phyloP scores from a whole-genome alignment of 2,329 filamentous ascomycete species.

The Drechmeria coniospora region DNA sequence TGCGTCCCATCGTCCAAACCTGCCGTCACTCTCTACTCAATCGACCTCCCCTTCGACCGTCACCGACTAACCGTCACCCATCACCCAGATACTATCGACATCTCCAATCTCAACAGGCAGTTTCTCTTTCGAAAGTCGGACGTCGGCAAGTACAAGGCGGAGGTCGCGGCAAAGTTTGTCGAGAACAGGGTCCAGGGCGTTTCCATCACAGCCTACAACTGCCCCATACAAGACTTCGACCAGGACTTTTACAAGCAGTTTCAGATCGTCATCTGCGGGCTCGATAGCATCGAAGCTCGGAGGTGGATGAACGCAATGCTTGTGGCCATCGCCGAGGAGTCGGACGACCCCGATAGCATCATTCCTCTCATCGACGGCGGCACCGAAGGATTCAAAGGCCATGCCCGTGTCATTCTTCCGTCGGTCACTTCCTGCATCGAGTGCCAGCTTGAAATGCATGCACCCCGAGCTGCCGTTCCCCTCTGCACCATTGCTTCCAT shows the following conservation, averaged over 20 bases:
- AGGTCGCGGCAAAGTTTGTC: constrained; percentile 83
- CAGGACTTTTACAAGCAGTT: constrained; percentile 96
- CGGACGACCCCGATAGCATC: constrained; percentile 59
- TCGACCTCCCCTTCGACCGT: not conserved
- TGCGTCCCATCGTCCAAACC: constrained; percentile 21
- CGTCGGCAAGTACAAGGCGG: constrained; percentile 86
- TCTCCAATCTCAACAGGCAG: constrained; percentile 93
- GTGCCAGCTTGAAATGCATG: constrained; percentile 97
- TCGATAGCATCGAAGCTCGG: constrained; percentile 95
- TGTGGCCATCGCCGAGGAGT: constrained; percentile 71
- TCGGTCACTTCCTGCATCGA: constrained; percentile 93
- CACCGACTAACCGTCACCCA: not conserved
- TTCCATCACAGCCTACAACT: constrained; percentile 84
- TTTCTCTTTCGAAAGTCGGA: constrained; percentile 88
- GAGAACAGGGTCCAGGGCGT: constrained; percentile 80
- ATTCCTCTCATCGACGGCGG: constrained; percentile 95
- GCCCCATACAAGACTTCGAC: constrained; percentile 92
- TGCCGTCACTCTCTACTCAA: no score
- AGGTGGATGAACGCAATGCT: constrained; percentile 96
- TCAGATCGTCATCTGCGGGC: constrained; percentile 78
- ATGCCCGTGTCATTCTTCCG: constrained; percentile 81
- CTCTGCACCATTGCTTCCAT: constrained; percentile 95
- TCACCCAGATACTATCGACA: constrained; percentile 76
- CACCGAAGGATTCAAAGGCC: constrained; percentile 96
- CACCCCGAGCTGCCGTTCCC: constrained; percentile 88